Base-by-base conservation (phyloP, 805 yeast species). In the Barnettozyma botsteinii region DNA sequence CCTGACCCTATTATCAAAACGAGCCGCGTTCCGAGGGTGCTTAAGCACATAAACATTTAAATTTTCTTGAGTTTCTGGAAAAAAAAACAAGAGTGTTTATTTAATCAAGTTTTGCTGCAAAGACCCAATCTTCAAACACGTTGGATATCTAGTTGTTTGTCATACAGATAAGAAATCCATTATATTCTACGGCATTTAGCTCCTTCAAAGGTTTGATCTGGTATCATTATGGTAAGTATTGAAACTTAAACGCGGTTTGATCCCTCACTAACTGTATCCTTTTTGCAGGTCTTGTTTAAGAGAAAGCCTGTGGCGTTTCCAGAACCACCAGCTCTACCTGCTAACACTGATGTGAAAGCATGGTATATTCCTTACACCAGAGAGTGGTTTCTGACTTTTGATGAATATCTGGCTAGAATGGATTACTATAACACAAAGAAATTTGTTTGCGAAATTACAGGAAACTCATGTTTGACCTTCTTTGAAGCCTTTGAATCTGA, bases 401-500 rank as follows among this genome's bases (percentile, higher is more conserved):
- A 82, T 39, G 87, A 80, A 9, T 91, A 86, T 53, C 65, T 93
- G 35, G 64, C 64, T 18, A 65, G 91, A 40, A 63, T 84, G 68
- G 87, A 84, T 58, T 84, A 81, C 61, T 85, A 84, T 59, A 72
- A 72, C 44, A 70, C 75, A 37, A 79, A 78, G 50, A 85, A 86
- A 59, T 93, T 93, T 63, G 93, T 88, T 11, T 93, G 98, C 65
- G 98, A 93, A 62, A 83, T 91, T 35, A 86, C 97, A 1, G 98
- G 98, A 12, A 85, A 87, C 53, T 82, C 96, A 14, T 83, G 94
- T 53, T 70, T 91, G 42, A 86, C 96, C 1, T 93, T 75, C 59
- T 89, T 89, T 59, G 94, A 93, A 54, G 98, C 98, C 0, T 69
- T 77, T 33, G 77, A 78, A 39, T 79, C 84, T 43, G 98, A 91